These are phyloP conservation scores for Selaginella moellendorffii DNA, from an alignment of 75 land plant species.

Conservation along the genomic window DNA sequence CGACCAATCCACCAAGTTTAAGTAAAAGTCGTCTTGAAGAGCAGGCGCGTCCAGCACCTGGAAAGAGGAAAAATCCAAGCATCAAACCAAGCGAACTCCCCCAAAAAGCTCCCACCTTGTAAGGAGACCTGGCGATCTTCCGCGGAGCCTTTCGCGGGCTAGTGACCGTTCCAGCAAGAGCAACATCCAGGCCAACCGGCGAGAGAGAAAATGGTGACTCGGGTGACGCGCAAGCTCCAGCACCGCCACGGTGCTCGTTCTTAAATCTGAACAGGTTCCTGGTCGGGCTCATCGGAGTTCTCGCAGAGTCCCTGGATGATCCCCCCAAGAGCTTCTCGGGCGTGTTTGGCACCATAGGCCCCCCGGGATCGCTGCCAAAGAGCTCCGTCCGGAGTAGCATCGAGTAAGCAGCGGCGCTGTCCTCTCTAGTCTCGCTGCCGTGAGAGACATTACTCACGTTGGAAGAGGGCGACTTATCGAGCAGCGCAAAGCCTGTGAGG, in stretches of 20 bases:
- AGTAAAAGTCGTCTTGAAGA: conserved; percentile 78
- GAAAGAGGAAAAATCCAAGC: conserved; percentile 5
- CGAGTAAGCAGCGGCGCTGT: not conserved
- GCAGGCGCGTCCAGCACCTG: conserved; percentile 90
- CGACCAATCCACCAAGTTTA: conserved; percentile 85
- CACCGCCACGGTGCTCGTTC: conserved; percentile 42
- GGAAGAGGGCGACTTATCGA: not conserved
- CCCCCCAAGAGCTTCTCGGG: not conserved
- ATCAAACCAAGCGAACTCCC: no score
- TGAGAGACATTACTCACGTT: conserved; percentile 2
- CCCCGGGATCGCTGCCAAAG: conserved; percentile 6
- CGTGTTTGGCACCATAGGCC: not conserved
- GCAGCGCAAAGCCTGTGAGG: conserved; percentile 2
- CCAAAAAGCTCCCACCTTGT: conserved; percentile 58
- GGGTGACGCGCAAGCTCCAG: conserved; percentile 19
- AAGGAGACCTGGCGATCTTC: conserved; percentile 72
- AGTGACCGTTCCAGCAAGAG: conserved; percentile 26
- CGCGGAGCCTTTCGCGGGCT: conserved; percentile 57
- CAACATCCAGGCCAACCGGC: conserved; percentile 40
- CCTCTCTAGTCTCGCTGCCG: not conserved
- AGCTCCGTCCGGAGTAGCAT: conserved; percentile 4
- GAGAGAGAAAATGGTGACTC: conserved; percentile 40
- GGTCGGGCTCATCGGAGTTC: conserved; percentile 61
- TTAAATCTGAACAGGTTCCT: conserved; percentile 80
- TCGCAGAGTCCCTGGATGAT: conserved; percentile 20